phyloP scores from a whole-genome alignment of 2,329 filamentous ascomycete species.

The Pyrenophora graminea region DNA sequence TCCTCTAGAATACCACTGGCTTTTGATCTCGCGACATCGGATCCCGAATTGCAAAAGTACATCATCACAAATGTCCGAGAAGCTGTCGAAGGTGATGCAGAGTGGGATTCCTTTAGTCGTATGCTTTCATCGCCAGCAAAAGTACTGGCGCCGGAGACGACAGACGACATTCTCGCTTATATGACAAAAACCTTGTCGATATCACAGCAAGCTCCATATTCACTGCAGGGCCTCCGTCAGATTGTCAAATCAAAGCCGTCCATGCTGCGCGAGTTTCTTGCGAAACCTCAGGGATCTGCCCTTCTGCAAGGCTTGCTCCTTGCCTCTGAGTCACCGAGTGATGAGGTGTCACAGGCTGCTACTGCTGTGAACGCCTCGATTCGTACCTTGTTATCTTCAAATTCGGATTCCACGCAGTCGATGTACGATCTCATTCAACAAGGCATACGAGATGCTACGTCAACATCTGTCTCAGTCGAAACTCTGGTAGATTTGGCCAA shows the following conservation, averaged over 20 bases:
- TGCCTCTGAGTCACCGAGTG: slow-evolving; percentile 58
- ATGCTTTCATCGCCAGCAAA: slow-evolving; percentile 41
- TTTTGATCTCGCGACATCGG: slow-evolving; percentile 41
- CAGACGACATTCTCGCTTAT: slow-evolving; percentile 44
- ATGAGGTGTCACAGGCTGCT: slow-evolving; percentile 55
- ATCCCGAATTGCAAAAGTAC: slow-evolving; percentile 44
- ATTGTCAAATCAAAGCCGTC: slow-evolving; percentile 48
- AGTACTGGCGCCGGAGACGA: slow-evolving; percentile 43
- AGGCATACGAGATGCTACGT: slow-evolving; percentile 53
- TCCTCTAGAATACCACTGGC: slow-evolving; percentile 42
- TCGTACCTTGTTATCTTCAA: slow-evolving; percentile 44
- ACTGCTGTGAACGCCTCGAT: slow-evolving; percentile 45
- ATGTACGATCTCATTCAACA: slow-evolving; percentile 59
- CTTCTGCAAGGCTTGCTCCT: slow-evolving; percentile 58
- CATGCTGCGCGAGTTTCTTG: slow-evolving; percentile 51
- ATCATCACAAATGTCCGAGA: slow-evolving; percentile 35
- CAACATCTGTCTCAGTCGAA: slow-evolving; percentile 54
- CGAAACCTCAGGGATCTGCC: slow-evolving; percentile 52
- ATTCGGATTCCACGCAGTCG: slow-evolving; percentile 49
- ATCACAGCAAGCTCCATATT: slow-evolving; percentile 37
- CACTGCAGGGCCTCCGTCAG: slow-evolving; percentile 53
- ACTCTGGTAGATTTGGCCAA: slow-evolving; percentile 60
- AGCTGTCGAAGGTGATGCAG: slow-evolving; percentile 37
- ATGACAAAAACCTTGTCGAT: slow-evolving; percentile 48
- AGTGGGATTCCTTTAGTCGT: slow-evolving; percentile 46